Conservation (phyloP, 148 eudicot genomes). For the Vaccinium myrtillus region DNA sequence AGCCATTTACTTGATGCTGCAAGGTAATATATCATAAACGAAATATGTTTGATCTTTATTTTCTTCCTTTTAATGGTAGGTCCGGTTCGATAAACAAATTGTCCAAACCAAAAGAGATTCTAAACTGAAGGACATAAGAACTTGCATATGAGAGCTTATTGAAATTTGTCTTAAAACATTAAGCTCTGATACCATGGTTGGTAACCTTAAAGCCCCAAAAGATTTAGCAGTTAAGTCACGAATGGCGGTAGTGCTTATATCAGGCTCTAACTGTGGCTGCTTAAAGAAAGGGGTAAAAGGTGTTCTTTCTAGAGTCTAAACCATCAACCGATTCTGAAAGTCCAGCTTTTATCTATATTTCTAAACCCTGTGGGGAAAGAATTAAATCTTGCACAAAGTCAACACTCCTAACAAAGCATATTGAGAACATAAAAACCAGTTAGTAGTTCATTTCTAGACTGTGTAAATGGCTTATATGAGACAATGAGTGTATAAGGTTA, state of each 20-base stretch:
- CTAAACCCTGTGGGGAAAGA: too few relatives aligned
- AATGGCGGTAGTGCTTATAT: background rate
- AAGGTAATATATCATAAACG: conserved; percentile 44
- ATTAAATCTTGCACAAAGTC: too few relatives aligned
- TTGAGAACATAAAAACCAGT: too few relatives aligned
- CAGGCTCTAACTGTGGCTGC: background rate
- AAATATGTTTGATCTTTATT: background rate
- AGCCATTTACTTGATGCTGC: conserved; percentile 77
- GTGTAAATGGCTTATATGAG: background rate
- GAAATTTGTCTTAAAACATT: background rate
- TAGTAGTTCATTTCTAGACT: too few relatives aligned
- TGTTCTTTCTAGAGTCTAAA: background rate
- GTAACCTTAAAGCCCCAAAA: background rate
- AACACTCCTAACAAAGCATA: too few relatives aligned
- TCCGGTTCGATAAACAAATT: background rate
- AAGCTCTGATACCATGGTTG: background rate
- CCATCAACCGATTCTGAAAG: too few relatives aligned
- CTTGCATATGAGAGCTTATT: background rate
- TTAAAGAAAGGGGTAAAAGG: background rate
- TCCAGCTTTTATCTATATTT: background rate
- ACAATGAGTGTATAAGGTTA: background rate
- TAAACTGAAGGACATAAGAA: background rate
- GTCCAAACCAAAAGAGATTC: background rate
- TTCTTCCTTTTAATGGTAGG: background rate
- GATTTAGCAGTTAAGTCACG: background rate